These are phyloP conservation scores for Sclerotiophoma versabilis DNA, from an alignment of 2,329 filamentous ascomycete genomes.

Conservation along the genomic window DNA sequence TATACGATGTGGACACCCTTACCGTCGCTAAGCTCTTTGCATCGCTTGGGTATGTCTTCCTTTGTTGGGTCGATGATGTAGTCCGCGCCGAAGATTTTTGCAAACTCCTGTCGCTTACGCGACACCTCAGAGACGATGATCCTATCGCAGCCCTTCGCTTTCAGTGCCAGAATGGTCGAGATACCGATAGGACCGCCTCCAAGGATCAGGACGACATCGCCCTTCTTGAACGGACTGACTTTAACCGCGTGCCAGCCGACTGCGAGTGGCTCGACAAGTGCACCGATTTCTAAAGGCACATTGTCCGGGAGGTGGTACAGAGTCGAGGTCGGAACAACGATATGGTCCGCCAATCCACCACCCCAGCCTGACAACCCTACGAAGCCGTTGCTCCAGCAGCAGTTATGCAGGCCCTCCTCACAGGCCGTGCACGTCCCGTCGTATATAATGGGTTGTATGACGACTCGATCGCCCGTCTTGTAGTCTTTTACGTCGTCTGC, in stretches of 20 bases:
- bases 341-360: slow-evolving; percentile 60
- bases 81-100: slow-evolving; percentile 60
- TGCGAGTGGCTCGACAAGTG: slow-evolving; percentile 61
- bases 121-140: slow-evolving; percentile 64
- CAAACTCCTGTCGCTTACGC: slow-evolving; percentile 56
- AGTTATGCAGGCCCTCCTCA: slow-evolving; percentile 60
- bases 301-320: slow-evolving; percentile 59
- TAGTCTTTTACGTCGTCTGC: slow-evolving; percentile 59
- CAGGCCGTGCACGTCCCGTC: slow-evolving; percentile 61
- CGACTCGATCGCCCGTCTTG: slow-evolving; percentile 58
- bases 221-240: slow-evolving; percentile 57
- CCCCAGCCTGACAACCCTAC: slow-evolving; percentile 62
- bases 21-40: slow-evolving; percentile 53
- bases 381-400: slow-evolving; percentile 63
- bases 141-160: slow-evolving; percentile 41
- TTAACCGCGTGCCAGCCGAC: slow-evolving; percentile 65
- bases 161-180: slow-evolving; percentile 40
- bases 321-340: slow-evolving; percentile 57
- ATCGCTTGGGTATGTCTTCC: slow-evolving; percentile 56
- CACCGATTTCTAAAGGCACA: slow-evolving; percentile 60
- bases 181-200: slow-evolving; percentile 64
- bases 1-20: slow-evolving; percentile 60
- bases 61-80: slow-evolving; percentile 60
- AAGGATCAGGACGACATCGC: slow-evolving; percentile 57
- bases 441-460: slow-evolving; percentile 63